phyloP scores from a whole-genome alignment of 23 red algal species.

The Gracilaria domingensis region DNA sequence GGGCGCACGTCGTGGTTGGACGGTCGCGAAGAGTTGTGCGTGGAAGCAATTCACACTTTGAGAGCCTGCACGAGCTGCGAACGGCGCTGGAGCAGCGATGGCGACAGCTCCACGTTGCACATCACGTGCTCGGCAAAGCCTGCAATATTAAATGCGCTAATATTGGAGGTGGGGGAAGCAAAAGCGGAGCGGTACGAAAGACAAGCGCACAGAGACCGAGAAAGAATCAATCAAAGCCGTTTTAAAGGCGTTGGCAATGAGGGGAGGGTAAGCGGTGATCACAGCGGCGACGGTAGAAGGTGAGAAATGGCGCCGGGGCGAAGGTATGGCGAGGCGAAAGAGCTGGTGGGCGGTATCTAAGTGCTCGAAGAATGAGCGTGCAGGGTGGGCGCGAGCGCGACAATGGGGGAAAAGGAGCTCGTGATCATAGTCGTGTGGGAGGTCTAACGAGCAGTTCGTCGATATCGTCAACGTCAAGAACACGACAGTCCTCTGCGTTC shows the following conservation, averaged over 20 bases:
- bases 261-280: background rate
- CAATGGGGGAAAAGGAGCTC: background rate
- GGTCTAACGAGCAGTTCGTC: conserved; percentile 85
- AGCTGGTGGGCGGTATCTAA: background rate
- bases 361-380: background rate
- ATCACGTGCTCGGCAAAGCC: background rate
- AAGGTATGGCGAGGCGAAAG: background rate
- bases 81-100: too few relatives aligned
- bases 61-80: too few relatives aligned
- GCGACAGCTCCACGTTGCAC: too few relatives aligned
- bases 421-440: conserved; percentile 10
- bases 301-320: background rate
- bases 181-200: background rate
- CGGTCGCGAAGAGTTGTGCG: too few relatives aligned
- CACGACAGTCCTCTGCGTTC: conserved; percentile 65
- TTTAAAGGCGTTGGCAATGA: too few relatives aligned
- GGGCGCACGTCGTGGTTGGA: too few relatives aligned
- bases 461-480: conserved; percentile 88
- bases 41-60: too few relatives aligned
- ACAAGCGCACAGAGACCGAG: too few relatives aligned
- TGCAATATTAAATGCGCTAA: background rate
- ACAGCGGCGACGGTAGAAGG: background rate
- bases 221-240: background rate
- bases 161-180: background rate
- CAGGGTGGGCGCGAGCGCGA: background rate